Conservation (phyloP, 768 basidiomycete genomes). For the Hydnum rufescens region DNA sequence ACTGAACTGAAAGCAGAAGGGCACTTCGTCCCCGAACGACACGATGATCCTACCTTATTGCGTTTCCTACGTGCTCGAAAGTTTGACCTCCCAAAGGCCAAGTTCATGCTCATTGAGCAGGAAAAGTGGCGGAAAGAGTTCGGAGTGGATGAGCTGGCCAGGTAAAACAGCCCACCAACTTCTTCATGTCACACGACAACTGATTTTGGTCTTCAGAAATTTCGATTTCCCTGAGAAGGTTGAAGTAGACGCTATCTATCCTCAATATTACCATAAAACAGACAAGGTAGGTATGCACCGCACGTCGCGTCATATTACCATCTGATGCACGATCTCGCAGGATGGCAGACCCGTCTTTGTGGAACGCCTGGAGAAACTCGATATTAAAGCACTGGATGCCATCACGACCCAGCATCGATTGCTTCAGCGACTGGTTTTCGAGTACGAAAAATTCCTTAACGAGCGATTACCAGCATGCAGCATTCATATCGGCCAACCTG, state of each 20-base stretch:
- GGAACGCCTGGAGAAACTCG: slow-evolving; percentile 77
- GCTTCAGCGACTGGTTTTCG: slow-evolving; percentile 69
- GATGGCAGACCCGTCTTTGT: slow-evolving; percentile 93
- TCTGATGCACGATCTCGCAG: slow-evolving; percentile 21
- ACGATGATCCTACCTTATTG: slow-evolving; percentile 52
- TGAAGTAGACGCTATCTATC: slow-evolving; percentile 80
- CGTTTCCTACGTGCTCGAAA: slow-evolving; percentile 82
- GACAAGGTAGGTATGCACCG: slow-evolving; percentile 45
- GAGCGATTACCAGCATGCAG: slow-evolving; percentile 71
- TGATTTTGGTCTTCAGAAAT: slow-evolving; percentile 26
- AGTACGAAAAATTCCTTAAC: slow-evolving; percentile 78
- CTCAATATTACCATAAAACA: slow-evolving; percentile 89
- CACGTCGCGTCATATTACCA: slow-evolving; percentile 1
- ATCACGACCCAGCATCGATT: slow-evolving; percentile 75
- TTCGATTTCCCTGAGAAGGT: slow-evolving; percentile 74
- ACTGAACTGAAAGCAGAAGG: slow-evolving; percentile 41
- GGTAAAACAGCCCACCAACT: slow-evolving; percentile 24
- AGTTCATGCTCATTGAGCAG: slow-evolving; percentile 59
- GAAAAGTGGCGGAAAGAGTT: slow-evolving; percentile 86
- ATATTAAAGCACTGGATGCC: slow-evolving; percentile 63
- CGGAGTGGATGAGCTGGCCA: slow-evolving; percentile 51
- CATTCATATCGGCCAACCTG: slow-evolving; percentile 47
- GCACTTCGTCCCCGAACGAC: slow-evolving; percentile 38
- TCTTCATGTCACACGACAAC: slow-evolving; percentile 4
- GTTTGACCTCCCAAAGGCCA: slow-evolving; percentile 69